Conservation (phyloP, 352 stramenopile species). For the Globisporangium lucens region DNA sequence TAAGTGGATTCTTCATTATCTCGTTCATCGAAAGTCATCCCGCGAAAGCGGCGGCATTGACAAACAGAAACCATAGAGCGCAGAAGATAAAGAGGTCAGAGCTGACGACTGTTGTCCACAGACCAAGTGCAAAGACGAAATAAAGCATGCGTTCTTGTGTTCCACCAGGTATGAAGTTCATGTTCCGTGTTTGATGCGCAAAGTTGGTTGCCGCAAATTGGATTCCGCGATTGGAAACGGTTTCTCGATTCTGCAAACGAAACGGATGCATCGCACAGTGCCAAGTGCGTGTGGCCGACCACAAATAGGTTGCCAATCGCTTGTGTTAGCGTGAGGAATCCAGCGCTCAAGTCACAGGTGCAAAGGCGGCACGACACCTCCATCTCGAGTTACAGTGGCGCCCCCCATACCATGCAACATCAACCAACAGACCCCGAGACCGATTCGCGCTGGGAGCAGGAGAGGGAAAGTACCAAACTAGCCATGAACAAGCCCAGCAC, state of each 20-base stretch:
- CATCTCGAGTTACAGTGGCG: not conserved
- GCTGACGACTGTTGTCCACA: not conserved
- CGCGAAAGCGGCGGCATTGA: not conserved
- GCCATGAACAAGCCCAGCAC: not conserved
- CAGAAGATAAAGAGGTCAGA: constrained; percentile 1
- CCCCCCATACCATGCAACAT: constrained; percentile 1
- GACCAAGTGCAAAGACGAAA: constrained; percentile 8
- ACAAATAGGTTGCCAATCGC: constrained; percentile 4
- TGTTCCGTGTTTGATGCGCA: not conserved
- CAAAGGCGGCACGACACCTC: not conserved
- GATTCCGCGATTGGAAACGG: not conserved
- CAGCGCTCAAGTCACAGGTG: not conserved
- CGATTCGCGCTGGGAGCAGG: constrained; percentile 13
- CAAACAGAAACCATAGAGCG: not conserved
- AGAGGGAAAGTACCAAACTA: not conserved
- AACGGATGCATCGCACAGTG: constrained; percentile 1
- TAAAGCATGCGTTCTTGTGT: constrained; percentile 5
- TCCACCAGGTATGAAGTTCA: not conserved
- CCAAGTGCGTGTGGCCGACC: not conserved
- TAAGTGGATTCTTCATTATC: constrained; percentile 5
- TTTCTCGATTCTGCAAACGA: constrained; percentile 1
- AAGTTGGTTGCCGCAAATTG: not conserved
- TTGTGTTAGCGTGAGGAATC: not conserved
- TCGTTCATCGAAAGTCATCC: constrained; percentile 1
- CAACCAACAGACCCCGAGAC: constrained; percentile 2